Base-by-base conservation (phyloP, 441 rosid species). In the Erysimum cheiri region DNA sequence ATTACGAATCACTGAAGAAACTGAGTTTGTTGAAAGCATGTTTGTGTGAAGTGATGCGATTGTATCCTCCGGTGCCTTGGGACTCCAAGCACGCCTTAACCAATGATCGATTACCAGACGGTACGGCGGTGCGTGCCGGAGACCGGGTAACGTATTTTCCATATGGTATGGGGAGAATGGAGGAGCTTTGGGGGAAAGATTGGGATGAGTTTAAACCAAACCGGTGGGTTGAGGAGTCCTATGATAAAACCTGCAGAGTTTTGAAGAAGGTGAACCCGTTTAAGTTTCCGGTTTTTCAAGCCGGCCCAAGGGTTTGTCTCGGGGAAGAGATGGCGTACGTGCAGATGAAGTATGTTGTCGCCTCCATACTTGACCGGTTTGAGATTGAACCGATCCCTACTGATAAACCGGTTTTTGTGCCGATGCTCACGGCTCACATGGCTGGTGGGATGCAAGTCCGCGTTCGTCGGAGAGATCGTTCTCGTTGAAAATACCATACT, bases 371-470 rank as follows among this genome's bases (percentile, higher is more conserved):
- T 12, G 61, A 70, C 54, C 79, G 60, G 59, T 88, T 84, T 64
- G 77, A 79, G 58, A 74, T 92, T 68, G 76, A 70, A 71, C 88
- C 87, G 3, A 75, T 80, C 7, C 59, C 64, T 13, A 22, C 67
- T 2, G 78, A 58, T 7, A 76, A 37, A 59, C 91, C 88, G 32
- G 84, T 80, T 14, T 85, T 83, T 29, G 88, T 86, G 76, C 92
- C 97, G 4, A 85, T 83, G 65, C 78, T 89, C 80, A 89, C 97
- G 53, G 92, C 94, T 61, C 97, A 89, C 85, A 92, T 92, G 96
- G 88, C 90, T 70, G 88, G 91, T 61, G 97, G 96, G 43, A 53
- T 92, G 31, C 79, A 80, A 57, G 92, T 88, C 64, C 43, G 78
- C 67, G 80, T 89, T 79, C 71, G 71, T 54, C 77, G 76, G 75